These are phyloP conservation scores for Pleurotus platypus DNA, from an alignment of 768 basidiomycete genomes.

Conservation along the genomic window DNA sequence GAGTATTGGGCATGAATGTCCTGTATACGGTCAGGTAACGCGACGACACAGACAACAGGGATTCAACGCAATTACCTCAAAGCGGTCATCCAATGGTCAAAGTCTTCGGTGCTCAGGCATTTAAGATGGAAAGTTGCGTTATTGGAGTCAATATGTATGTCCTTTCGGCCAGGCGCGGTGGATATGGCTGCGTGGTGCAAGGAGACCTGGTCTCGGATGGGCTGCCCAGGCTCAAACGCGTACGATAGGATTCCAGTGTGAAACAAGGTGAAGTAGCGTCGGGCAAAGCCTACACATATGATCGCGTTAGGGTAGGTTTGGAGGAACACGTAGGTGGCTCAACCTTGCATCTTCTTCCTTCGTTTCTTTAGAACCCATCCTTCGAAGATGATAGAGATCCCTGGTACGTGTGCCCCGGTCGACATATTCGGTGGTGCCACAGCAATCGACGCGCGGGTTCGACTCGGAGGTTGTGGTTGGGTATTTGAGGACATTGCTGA, in stretches of 20 bases:
- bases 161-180: conserved; percentile 66
- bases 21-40: conserved; percentile 33
- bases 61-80: conserved; percentile 49
- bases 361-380: conserved; percentile 89
- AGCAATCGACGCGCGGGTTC: background rate
- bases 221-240: conserved; percentile 68
- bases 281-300: conserved; percentile 64
- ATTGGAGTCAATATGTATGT: conserved; percentile 78
- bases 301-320: background rate
- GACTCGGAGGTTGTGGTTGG: background rate
- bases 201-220: conserved; percentile 65
- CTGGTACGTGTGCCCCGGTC: conserved; percentile 11
- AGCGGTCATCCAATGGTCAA: conserved; percentile 68
- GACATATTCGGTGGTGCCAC: conserved; percentile 5
- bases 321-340: conserved; percentile 9
- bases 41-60: conserved; percentile 6
- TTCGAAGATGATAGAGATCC: conserved; percentile 40
- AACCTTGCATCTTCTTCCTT: conserved; percentile 86
- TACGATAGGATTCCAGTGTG: conserved; percentile 72
- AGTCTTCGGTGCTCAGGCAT: conserved; percentile 69
- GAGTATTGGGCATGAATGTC: conserved; percentile 52
- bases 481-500: background rate
- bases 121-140: conserved; percentile 81
- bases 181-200: conserved; percentile 75
- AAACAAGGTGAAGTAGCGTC: conserved; percentile 73